A percentile compares a stretch with the other conserved stretches of the same genome.
Conservation (phyloP, 192 early-diverging fungal genomes). For the Coemansia sp. region DNA sequence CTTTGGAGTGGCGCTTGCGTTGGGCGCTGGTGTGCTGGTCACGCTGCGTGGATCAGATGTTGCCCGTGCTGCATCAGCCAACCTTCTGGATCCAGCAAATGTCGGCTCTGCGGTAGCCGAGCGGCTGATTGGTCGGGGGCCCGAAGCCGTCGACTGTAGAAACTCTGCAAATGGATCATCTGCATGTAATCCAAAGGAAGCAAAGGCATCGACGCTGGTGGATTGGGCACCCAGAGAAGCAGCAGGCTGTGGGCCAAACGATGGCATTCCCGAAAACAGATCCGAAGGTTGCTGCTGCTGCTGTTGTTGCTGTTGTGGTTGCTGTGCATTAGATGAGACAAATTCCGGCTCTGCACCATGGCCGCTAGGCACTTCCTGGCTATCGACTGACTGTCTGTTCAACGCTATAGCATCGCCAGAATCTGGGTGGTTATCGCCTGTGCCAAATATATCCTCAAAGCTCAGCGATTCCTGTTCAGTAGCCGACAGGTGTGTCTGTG, state of each 20-base stretch:
- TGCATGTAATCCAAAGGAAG: conserved; percentile 46
- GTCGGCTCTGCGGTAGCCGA: conserved; percentile 1
- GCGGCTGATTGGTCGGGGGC: neutral
- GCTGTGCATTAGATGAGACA: neutral
- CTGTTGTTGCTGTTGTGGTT: conserved; percentile 8
- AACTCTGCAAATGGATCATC: conserved; percentile 53
- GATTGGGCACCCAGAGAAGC: neutral
- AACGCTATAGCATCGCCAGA: conserved; percentile 22
- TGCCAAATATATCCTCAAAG: conserved; percentile 57
- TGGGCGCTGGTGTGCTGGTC: conserved; percentile 47
- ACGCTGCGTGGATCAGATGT: conserved; percentile 42
- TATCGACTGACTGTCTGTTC: conserved; percentile 10
- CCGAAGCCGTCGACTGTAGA: conserved; percentile 25
- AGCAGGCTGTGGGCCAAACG: conserved; percentile 8
- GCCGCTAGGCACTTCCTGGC: neutral
- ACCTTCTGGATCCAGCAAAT: neutral
- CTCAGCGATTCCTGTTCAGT: conserved; percentile 26
- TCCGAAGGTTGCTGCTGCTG: conserved; percentile 17
- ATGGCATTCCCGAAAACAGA: conserved; percentile 25
- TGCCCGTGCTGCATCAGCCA: conserved; percentile 10
- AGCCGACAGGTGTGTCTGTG: conserved; percentile 9
- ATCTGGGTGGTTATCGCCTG: conserved; percentile 20
- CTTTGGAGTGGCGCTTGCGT: conserved; percentile 1
- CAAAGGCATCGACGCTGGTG: conserved; percentile 38
- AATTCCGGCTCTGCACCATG: neutral